Evolutionary conservation across 2,329 filamentous ascomycete species (phyloP).

Genomic region (Fusarium foetens): DNA sequence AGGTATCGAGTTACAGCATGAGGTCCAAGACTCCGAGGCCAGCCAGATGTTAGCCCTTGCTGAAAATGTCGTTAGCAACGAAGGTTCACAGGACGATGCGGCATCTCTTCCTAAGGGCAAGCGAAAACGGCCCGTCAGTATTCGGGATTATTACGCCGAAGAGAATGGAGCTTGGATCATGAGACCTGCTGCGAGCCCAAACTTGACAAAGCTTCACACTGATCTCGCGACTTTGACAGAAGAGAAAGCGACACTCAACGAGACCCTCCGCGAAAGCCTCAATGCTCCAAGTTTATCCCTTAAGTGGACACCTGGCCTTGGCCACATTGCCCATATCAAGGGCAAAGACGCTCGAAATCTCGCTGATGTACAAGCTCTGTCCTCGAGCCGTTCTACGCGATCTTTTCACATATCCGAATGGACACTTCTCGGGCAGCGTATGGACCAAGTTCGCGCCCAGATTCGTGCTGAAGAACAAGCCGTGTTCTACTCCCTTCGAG

Average conservation of each 20-base stretch:
- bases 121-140: constrained; percentile 57
- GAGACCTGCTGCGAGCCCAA: constrained; percentile 73
- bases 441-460: constrained; percentile 80
- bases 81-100: constrained; percentile 69
- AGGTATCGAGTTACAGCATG: constrained; percentile 82
- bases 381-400: constrained; percentile 83
- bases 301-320: constrained; percentile 86
- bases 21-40: constrained; percentile 77
- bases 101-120: constrained; percentile 65
- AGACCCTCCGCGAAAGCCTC: constrained; percentile 70
- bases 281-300: constrained; percentile 75
- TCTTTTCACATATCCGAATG: constrained; percentile 87
- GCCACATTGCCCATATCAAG: constrained; percentile 91
- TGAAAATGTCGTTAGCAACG: constrained; percentile 73
- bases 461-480: constrained; percentile 87
- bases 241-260: constrained; percentile 70
- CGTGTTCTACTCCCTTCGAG: constrained; percentile 79
- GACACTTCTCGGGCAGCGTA: constrained; percentile 80
- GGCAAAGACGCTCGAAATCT: constrained; percentile 72
- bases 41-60: constrained; percentile 78
- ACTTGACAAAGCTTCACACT: constrained; percentile 73
- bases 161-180: constrained; percentile 72
- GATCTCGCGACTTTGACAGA: constrained; percentile 68
- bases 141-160: constrained; percentile 68
- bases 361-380: constrained; percentile 60